Conservation (phyloP, 306 rosid species). For the Boehmeria nivea region DNA sequence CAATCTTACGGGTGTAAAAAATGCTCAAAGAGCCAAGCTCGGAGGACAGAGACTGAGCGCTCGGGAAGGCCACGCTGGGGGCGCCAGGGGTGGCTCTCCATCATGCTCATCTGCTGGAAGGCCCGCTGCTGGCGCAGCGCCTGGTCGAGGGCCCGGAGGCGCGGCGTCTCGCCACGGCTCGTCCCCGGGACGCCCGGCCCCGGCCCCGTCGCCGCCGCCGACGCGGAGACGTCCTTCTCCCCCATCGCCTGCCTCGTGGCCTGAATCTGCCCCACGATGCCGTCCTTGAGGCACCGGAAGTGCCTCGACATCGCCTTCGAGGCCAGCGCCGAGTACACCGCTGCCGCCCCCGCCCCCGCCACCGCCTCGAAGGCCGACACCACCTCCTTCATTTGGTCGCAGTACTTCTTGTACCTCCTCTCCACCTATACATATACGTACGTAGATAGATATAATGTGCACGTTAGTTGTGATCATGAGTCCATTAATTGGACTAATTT, state of each 20-base stretch:
- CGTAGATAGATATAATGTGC: background rate
- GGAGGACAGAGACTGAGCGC: conserved; percentile 75
- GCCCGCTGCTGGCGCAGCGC: conserved; percentile 75
- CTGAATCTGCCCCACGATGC: conserved; percentile 55
- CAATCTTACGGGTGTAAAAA: conserved; percentile 91
- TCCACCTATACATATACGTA: conserved; percentile 48
- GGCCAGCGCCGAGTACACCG: conserved; percentile 80
- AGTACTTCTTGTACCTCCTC: conserved; percentile 81
- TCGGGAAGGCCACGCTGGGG: conserved; percentile 99
- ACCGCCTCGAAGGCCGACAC: conserved; percentile 70
- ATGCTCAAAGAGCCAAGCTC: conserved; percentile 98
- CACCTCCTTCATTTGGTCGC: conserved; percentile 83
- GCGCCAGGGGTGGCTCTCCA: conserved; percentile 96
- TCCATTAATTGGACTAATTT: too few species aligned
- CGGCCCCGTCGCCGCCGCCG: conserved; percentile 41
- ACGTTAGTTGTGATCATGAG: too few species aligned
- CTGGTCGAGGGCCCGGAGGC: conserved; percentile 76
- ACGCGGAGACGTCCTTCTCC: conserved; percentile 66
- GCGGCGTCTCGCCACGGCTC: conserved; percentile 77
- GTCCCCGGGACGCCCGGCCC: conserved; percentile 70
- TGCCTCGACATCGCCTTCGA: conserved; percentile 89
- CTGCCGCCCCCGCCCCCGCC: conserved; percentile 72
- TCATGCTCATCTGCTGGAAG: conserved; percentile 79
- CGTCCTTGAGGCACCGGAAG: conserved; percentile 75
- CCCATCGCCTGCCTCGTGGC: conserved; percentile 66